Evolutionary conservation across 805 yeast species (phyloP).

Genomic region (Lachancea dasiensis): DNA sequence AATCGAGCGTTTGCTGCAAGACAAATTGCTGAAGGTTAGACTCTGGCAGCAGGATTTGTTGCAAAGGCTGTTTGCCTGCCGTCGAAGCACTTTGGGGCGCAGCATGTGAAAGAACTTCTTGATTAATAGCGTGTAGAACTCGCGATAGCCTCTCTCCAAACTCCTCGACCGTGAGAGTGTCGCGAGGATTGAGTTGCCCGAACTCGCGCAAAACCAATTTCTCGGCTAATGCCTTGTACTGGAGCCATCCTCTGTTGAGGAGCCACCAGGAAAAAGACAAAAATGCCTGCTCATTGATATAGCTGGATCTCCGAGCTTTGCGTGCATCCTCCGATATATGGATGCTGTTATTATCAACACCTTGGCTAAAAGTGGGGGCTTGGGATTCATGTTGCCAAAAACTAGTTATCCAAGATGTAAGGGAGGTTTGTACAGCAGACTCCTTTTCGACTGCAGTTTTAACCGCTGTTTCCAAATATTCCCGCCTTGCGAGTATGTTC

Average conservation of each 20-base stretch:
- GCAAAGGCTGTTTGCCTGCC: constrained; percentile 23
- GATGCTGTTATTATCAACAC: background rate
- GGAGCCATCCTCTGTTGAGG: constrained; percentile 76
- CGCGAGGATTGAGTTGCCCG: constrained; percentile 60
- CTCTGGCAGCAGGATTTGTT: constrained; percentile 44
- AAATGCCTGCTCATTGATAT: constrained; percentile 71
- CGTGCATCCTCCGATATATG: constrained; percentile 1
- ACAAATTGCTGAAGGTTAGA: constrained; percentile 45
- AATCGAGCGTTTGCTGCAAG: constrained; percentile 46
- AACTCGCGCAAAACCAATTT: constrained; percentile 55
- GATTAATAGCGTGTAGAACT: constrained; percentile 27
- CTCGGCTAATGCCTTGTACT: constrained; percentile 48
- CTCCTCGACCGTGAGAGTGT: constrained; percentile 59
- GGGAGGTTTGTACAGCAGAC: constrained; percentile 5
- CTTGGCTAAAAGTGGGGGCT: background rate
- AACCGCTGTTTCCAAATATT: constrained; percentile 75
- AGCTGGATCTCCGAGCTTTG: constrained; percentile 32
- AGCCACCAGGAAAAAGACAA: constrained; percentile 92
- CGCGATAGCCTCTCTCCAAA: constrained; percentile 43
- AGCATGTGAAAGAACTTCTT: constrained; percentile 21
- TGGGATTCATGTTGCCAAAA: constrained; percentile 2
- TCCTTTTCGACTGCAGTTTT: constrained; percentile 45
- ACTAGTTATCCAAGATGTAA: constrained; percentile 9
- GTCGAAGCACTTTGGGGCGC: constrained; percentile 33
- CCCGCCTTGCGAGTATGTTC: constrained; percentile 80